A percentile compares a stretch with the other conserved stretches of the same genome.
phyloP scores from a whole-genome alignment of 2,329 filamentous ascomycete genomes.

The Trichoderma atrobrunneum region DNA sequence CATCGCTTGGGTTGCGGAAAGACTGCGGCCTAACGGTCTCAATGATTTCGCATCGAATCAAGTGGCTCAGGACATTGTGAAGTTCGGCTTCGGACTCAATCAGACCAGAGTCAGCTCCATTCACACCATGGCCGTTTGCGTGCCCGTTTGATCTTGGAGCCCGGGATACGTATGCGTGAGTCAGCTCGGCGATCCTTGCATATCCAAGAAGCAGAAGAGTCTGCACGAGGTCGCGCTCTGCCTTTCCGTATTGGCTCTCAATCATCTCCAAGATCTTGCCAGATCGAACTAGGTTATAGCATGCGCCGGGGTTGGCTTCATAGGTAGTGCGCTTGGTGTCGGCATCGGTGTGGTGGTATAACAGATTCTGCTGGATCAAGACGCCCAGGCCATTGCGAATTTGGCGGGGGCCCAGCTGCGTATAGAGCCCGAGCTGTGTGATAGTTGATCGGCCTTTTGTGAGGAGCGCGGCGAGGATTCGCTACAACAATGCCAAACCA shows the following conservation, averaged over 20 bases:
- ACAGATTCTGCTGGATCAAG: constrained; percentile 83
- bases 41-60: constrained; percentile 65
- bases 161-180: constrained; percentile 56
- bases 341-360: constrained; percentile 67
- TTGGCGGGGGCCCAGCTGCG: constrained; percentile 69
- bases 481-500: constrained; percentile 49
- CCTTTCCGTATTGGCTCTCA: constrained; percentile 69
- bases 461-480: constrained; percentile 77
- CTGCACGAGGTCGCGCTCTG: constrained; percentile 71
- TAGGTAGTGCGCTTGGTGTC: constrained; percentile 69
- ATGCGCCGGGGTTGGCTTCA: constrained; percentile 75
- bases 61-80: constrained; percentile 49
- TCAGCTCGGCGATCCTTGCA: constrained; percentile 67
- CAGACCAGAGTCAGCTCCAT: constrained; percentile 29
- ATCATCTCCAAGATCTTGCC: constrained; percentile 79
- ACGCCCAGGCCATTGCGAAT: constrained; percentile 78
- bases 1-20: constrained; percentile 61
- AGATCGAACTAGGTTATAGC: constrained; percentile 77
- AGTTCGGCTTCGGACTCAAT: constrained; percentile 49
- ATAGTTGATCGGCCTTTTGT: constrained; percentile 75
- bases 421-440: constrained; percentile 66
- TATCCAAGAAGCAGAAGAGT: constrained; percentile 76
- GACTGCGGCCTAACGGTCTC: constrained; percentile 58
- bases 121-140: constrained; percentile 19
- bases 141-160: constrained; percentile 36